Evolutionary conservation across 2,329 filamentous ascomycete species (phyloP).

Genomic region (Diplodia intermedia): DNA sequence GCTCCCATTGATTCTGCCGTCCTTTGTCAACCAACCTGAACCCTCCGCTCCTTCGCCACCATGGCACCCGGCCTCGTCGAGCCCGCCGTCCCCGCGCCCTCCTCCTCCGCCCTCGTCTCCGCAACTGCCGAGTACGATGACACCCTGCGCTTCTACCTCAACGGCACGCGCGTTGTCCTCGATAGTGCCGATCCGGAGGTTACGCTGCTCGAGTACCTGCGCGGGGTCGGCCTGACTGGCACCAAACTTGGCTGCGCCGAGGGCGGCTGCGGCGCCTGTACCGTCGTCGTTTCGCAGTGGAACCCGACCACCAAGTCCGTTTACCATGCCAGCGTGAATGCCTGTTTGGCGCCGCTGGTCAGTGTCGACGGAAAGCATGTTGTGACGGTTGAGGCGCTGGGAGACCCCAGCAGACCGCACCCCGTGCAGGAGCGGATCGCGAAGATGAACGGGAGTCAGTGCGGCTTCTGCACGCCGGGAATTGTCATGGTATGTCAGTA

Average conservation of each 20-base stretch:
- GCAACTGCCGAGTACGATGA: conserved; percentile 83
- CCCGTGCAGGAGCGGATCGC: conserved; percentile 90
- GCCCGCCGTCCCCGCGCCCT: conserved; percentile 55
- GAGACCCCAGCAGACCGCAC: conserved; percentile 84
- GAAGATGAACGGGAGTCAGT: conserved; percentile 90
- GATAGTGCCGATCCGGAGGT: conserved; percentile 90
- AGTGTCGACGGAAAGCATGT: conserved; percentile 98
- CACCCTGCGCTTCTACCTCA: conserved; percentile 89
- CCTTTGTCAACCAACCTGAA: background rate
- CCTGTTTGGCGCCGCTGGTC: conserved; percentile 89
- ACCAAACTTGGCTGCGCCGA: conserved; percentile 97
- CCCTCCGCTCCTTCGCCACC: background rate
- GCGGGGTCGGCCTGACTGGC: conserved; percentile 90
- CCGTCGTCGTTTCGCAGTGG: conserved; percentile 86
- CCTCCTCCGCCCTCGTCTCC: conserved; percentile 59
- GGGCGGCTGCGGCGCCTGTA: conserved; percentile 95
- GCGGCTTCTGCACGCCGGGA: conserved; percentile 93
- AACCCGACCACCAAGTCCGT: conserved; percentile 92
- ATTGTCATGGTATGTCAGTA: conserved; percentile 76
- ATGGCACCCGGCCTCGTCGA: conserved; percentile 67
- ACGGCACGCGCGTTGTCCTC: conserved; percentile 86
- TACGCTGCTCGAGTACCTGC: conserved; percentile 89
- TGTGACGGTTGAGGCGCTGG: conserved; percentile 96
- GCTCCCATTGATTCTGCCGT: background rate
- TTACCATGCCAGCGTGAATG: conserved; percentile 96